A percentile compares a stretch with the other conserved stretches of the same genome.
Evolutionary conservation across 192 early-diverging fungal genomes (phyloP).

Genomic region (Rhizophagus prolifer): DNA sequence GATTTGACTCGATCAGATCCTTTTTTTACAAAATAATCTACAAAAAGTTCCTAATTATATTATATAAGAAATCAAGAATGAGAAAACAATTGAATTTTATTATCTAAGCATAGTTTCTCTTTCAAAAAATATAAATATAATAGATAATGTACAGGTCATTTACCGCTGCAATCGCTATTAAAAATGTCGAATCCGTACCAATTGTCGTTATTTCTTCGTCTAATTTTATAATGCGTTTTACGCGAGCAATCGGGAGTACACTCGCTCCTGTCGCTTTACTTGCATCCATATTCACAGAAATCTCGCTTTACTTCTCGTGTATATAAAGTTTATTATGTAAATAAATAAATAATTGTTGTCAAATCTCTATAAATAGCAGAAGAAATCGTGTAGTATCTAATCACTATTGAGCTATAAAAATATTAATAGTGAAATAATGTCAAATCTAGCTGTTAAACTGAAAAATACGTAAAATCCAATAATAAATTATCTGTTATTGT

Average conservation of each 20-base stretch:
- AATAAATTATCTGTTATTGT: neutral
- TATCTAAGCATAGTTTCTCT: neutral
- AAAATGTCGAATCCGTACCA: slow-evolving; percentile 65
- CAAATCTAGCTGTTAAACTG: too few species aligned
- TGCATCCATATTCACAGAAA: neutral
- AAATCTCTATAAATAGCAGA: neutral
- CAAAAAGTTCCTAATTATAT: slow-evolving; percentile 59
- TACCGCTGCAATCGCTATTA: slow-evolving; percentile 67
- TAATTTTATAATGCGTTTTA: slow-evolving; percentile 73
- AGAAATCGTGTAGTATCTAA: neutral
- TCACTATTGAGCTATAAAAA: too few species aligned
- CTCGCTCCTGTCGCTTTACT: slow-evolving; percentile 48
- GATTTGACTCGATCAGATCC: slow-evolving; percentile 58
- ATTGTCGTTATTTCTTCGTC: slow-evolving; percentile 70
- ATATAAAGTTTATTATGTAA: neutral
- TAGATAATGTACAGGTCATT: slow-evolving; percentile 5
- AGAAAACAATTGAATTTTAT: neutral
- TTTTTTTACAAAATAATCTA: slow-evolving; percentile 65
- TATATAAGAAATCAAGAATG: neutral
- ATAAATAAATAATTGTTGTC: too few species aligned
- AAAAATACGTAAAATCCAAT: too few species aligned
- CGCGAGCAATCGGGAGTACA: slow-evolving; percentile 62
- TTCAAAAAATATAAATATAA: neutral
- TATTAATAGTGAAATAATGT: too few species aligned
- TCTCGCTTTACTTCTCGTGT: neutral